These are phyloP conservation scores for Umbelopsis sp. DNA, from an alignment of 371 early-diverging fungal species.

Conservation along the genomic window DNA sequence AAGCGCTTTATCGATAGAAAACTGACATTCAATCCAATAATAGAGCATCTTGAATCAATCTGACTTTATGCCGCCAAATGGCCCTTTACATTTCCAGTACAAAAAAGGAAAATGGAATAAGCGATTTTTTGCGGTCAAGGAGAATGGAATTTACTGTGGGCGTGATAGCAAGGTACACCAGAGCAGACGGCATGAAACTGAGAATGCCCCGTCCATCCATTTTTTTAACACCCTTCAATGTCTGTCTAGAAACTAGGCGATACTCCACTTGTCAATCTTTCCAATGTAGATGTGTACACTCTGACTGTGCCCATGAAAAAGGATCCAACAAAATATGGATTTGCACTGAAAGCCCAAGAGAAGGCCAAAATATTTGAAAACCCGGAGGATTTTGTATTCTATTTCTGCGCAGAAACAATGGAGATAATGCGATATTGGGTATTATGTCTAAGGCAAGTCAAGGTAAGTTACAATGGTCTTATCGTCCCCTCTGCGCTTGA, in stretches of 20 bases:
- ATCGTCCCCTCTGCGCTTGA: not conserved
- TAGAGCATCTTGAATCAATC: constrained; percentile 39
- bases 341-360: constrained; percentile 85
- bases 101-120: constrained; percentile 82
- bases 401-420: constrained; percentile 75
- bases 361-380: constrained; percentile 78
- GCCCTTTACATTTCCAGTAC: constrained; percentile 69
- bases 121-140: constrained; percentile 66
- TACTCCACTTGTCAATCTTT: constrained; percentile 68
- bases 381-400: constrained; percentile 82
- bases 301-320: constrained; percentile 49
- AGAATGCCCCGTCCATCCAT: not conserved
- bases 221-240: not conserved
- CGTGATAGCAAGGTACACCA: constrained; percentile 66
- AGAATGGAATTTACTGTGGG: constrained; percentile 70
- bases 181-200: not conserved
- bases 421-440: constrained; percentile 86
- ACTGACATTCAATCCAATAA: constrained; percentile 3
- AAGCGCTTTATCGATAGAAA: not conserved
- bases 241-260: constrained; percentile 48
- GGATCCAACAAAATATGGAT: constrained; percentile 79
- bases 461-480: not conserved
- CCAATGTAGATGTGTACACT: constrained; percentile 82
- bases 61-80: constrained; percentile 36
- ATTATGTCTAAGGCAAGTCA: constrained; percentile 80